Evolutionary conservation across 495 filamentous ascomycete genomes (phyloP).

Genomic region (Staphylotrichum tortipilum): DNA sequence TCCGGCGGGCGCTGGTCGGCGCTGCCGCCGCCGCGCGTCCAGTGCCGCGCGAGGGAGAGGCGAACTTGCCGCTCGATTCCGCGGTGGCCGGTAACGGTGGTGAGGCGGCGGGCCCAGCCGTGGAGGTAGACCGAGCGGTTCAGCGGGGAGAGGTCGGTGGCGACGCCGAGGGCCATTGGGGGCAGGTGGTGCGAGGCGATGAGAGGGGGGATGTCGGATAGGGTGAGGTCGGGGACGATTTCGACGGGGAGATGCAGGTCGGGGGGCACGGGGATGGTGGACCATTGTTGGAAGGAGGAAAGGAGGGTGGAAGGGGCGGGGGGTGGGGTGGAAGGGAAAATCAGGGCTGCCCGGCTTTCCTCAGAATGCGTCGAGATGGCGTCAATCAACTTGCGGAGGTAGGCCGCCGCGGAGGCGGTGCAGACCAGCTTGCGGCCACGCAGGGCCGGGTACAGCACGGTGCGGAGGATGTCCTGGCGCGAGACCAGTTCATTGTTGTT

Average conservation of each 20-base stretch:
- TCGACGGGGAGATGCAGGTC: conserved; percentile 21
- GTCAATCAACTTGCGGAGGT: conserved; percentile 32
- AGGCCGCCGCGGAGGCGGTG: conserved; percentile 26
- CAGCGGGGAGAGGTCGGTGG: conserved; percentile 19
- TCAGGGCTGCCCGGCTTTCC: conserved; percentile 23
- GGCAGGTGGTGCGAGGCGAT: conserved; percentile 15
- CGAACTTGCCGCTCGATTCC: conserved; percentile 26
- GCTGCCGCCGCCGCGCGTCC: not conserved
- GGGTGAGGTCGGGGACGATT: conserved; percentile 21
- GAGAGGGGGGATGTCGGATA: conserved; percentile 10
- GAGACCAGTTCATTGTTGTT: conserved; percentile 21
- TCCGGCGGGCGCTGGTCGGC: conserved; percentile 20
- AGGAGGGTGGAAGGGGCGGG: conserved; percentile 3
- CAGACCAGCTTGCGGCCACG: conserved; percentile 29
- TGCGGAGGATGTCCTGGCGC: conserved; percentile 25
- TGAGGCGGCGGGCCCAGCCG: conserved; percentile 21
- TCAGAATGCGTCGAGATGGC: conserved; percentile 33
- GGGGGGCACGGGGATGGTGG: conserved; percentile 17
- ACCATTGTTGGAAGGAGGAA: conserved; percentile 16
- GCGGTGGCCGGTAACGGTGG: conserved; percentile 25
- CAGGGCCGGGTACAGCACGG: conserved; percentile 30
- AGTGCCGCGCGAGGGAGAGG: conserved; percentile 21
- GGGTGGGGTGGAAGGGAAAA: conserved; percentile 17
- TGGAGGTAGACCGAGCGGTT: conserved; percentile 26
- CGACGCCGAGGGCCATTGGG: conserved; percentile 19